phyloP scores from a whole-genome alignment of 352 stramenopile species.

The Pythium insidiosum region DNA sequence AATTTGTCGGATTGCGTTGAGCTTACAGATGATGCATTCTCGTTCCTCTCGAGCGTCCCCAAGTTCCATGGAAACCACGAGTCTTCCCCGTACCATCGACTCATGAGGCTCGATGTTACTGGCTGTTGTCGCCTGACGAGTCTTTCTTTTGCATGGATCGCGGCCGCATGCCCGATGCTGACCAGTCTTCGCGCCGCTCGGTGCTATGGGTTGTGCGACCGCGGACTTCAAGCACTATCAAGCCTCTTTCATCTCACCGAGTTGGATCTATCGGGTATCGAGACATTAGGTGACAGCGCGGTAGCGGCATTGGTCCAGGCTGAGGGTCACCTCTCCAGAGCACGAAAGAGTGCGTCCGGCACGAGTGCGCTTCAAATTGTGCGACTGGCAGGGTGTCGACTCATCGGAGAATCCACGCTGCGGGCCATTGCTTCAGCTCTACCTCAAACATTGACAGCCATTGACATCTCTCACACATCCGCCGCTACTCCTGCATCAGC shows the following conservation, averaged over 20 bases:
- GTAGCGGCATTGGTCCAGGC: constrained; percentile 38
- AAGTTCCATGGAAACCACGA: constrained; percentile 42
- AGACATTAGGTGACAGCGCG: constrained; percentile 26
- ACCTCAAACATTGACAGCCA: constrained; percentile 5
- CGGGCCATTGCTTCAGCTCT: not conserved
- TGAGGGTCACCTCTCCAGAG: constrained; percentile 6
- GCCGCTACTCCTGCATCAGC: constrained; percentile 27
- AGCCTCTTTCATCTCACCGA: constrained; percentile 41
- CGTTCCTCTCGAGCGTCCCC: constrained; percentile 43
- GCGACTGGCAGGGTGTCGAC: not conserved
- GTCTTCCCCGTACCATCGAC: constrained; percentile 28
- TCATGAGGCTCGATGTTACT: constrained; percentile 49
- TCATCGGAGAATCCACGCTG: not conserved
- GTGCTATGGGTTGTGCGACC: constrained; percentile 45
- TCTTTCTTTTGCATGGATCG: constrained; percentile 50
- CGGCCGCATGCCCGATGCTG: constrained; percentile 52
- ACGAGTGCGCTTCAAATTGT: not conserved
- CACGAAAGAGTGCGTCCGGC: too few species aligned
- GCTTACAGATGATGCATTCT: constrained; percentile 44
- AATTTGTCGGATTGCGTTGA: constrained; percentile 40
- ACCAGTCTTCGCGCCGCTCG: constrained; percentile 27
- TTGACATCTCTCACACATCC: constrained; percentile 30
- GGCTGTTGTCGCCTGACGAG: constrained; percentile 40
- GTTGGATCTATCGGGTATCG: constrained; percentile 42
- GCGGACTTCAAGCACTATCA: constrained; percentile 38